Percentiles rank a stretch among this genome's conserved stretches.
These are phyloP conservation scores for Vitis hybrid DNA, from an alignment of 177 flowering plant genomes.

Conservation along the genomic window DNA sequence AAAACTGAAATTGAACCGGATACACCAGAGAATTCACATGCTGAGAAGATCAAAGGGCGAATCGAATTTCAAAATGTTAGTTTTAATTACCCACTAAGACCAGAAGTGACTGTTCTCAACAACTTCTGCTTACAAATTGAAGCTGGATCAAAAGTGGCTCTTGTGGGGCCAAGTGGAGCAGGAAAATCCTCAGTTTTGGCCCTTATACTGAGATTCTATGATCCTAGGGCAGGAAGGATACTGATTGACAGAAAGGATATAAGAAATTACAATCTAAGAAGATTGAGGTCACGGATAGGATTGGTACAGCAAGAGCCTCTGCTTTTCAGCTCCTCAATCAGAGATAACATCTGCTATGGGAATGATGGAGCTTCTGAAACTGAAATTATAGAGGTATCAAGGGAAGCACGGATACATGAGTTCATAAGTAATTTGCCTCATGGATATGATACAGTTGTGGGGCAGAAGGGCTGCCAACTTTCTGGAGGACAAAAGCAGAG, in stretches of 20 bases:
- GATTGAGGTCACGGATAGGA: constrained; percentile 61
- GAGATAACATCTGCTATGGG: constrained; percentile 67
- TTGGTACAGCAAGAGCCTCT: constrained; percentile 80
- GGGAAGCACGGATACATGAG: constrained; percentile 53
- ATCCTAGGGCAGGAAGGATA: constrained; percentile 47
- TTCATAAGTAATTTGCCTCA: constrained; percentile 58
- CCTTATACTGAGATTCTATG: constrained; percentile 63
- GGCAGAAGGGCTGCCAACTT: constrained; percentile 76
- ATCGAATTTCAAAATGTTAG: constrained; percentile 46
- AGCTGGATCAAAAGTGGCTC: constrained; percentile 56
- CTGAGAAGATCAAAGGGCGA: constrained; percentile 39
- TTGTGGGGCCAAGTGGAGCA: constrained; percentile 76
- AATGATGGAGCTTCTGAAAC: constrained; percentile 51
- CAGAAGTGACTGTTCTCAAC: constrained; percentile 47
- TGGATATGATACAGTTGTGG: constrained; percentile 64
- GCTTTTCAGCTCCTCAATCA: constrained; percentile 63
- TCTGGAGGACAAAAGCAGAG: constrained; percentile 79
- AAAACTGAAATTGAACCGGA: constrained; percentile 65
- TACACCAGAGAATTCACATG: constrained; percentile 23
- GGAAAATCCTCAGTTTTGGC: constrained; percentile 71
- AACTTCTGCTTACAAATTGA: constrained; percentile 52
- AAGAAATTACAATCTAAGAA: constrained; percentile 47
- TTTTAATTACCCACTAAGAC: constrained; percentile 58
- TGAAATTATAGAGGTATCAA: constrained; percentile 52
- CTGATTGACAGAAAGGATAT: constrained; percentile 53